Conservation (phyloP, 2,329 filamentous ascomycete genomes). For the Leptodontidium sp. region DNA sequence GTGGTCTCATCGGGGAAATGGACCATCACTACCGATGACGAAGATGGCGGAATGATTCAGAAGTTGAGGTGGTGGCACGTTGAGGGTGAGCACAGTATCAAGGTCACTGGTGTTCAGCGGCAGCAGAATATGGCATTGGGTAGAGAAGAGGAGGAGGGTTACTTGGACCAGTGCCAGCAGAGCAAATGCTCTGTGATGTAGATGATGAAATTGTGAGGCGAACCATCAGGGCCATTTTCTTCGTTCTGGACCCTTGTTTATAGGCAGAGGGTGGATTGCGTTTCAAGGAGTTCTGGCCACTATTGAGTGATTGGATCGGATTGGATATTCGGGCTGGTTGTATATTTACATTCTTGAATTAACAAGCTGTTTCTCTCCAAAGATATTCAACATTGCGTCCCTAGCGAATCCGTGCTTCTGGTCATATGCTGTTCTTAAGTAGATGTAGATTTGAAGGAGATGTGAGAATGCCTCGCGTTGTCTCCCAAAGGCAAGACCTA, state of each 20-base stretch:
- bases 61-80: conserved; percentile 92
- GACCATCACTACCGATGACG: conserved; percentile 80
- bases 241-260: conserved; percentile 7
- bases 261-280: background rate
- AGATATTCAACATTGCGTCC: background rate
- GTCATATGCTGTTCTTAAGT: too few species aligned
- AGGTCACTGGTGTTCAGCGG: conserved; percentile 76
- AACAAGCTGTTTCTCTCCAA: background rate
- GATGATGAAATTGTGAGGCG: conserved; percentile 21
- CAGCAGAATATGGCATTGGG: conserved; percentile 60
- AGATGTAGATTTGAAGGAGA: too few species aligned
- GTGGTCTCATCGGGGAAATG: conserved; percentile 87
- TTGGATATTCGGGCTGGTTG: conserved; percentile 2
- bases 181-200: conserved; percentile 61
- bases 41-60: conserved; percentile 75
- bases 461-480: too few species aligned
- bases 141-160: conserved; percentile 74
- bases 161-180: conserved; percentile 72
- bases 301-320: conserved; percentile 1
- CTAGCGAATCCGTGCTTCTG: too few species aligned
- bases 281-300: conserved; percentile 6
- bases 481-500: too few species aligned
- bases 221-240: conserved; percentile 15
- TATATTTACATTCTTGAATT: conserved; percentile 6
- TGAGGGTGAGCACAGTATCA: conserved; percentile 82